Base-by-base conservation (phyloP, 148 eudicot genomes). In the Vaccinium corymbosum region DNA sequence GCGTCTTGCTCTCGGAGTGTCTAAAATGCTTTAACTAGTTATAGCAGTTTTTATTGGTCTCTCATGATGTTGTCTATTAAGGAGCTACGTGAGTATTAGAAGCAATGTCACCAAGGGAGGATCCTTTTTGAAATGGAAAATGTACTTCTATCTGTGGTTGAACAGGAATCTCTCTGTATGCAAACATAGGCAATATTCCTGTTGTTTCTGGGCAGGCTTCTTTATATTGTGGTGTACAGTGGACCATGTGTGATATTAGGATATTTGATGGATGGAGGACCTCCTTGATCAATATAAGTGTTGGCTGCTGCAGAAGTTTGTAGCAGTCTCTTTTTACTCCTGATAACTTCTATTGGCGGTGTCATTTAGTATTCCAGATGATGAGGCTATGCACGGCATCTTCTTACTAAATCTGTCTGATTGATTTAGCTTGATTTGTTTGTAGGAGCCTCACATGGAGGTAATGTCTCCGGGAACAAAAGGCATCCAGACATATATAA, bases 401-500 rank as follows among this genome's bases (percentile, higher is more conserved):
- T 20, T 56, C n/a, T 25, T 19, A 29, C 59, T 82, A 42, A 68
- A 71, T 85, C 48, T 61, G 46, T 66, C 61, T 70, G 27, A 83
- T 55, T 81, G 76, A 32, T 87, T 82, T 87, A 32, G 70, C 53
- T 78, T 59, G 51, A 70, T 86, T 76, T 81, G 53, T 79, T 48
- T 90, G 71, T 85, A 97, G 98, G 99, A 97, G 89, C 99, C 99
- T 82, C 95, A 94, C 84, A 89, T 94, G 87, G 99, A 97, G 87
- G 98, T 97, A 72, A 93, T 97, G 95, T 84, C 98, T 85, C 97
- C 99, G 64, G 92, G 89, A 77, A 89, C 99, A 59, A 97, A 97
- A 88, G 85, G 87, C 79, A 90, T 90, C 76, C 98, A 94, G 89
- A 84, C 83, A 56, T 94, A 91, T 83, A 86, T 88, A 42, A 92